These are phyloP conservation scores for Trametes maxima DNA, from an alignment of 768 basidiomycete species.

Conservation along the genomic window DNA sequence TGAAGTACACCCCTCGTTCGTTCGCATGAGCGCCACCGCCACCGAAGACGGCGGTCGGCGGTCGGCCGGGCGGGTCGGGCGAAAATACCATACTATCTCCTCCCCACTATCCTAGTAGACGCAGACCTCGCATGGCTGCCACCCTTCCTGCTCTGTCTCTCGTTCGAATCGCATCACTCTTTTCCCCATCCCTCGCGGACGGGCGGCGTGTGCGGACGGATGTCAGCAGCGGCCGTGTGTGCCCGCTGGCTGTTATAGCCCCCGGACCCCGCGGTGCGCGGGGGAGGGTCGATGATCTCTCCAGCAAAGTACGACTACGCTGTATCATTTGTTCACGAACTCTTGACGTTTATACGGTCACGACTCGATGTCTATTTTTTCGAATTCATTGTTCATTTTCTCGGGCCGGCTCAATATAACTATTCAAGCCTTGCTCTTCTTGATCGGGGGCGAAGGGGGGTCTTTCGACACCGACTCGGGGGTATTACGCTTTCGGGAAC, in stretches of 20 bases:
- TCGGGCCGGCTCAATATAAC: too few relatives aligned
- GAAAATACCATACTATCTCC: slow-evolving; percentile 9
- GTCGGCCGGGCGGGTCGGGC: not conserved
- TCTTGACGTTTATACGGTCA: not conserved
- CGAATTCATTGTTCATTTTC: not conserved
- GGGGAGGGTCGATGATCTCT: too few relatives aligned
- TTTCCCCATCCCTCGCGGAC: not conserved
- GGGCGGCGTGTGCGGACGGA: too few relatives aligned
- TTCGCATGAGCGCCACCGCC: slow-evolving; percentile 15
- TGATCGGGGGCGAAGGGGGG: too few relatives aligned
- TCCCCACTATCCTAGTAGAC: slow-evolving; percentile 15
- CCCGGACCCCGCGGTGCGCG: too few relatives aligned
- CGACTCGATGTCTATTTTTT: not conserved
- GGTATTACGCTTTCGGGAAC: too few relatives aligned
- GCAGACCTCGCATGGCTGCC: slow-evolving; percentile 18
- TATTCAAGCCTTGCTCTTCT: too few relatives aligned
- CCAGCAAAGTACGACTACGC: not conserved
- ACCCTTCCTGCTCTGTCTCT: not conserved
- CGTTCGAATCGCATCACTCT: not conserved
- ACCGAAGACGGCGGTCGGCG: not conserved
- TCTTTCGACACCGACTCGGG: too few relatives aligned
- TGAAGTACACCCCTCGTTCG: slow-evolving; percentile 71
- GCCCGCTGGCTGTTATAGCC: too few relatives aligned
- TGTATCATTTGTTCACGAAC: slow-evolving; percentile 2
- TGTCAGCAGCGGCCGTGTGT: too few relatives aligned